Evolutionary conservation across 345 rosid species (phyloP).

Genomic region (Leavenworthia alabamica): DNA sequence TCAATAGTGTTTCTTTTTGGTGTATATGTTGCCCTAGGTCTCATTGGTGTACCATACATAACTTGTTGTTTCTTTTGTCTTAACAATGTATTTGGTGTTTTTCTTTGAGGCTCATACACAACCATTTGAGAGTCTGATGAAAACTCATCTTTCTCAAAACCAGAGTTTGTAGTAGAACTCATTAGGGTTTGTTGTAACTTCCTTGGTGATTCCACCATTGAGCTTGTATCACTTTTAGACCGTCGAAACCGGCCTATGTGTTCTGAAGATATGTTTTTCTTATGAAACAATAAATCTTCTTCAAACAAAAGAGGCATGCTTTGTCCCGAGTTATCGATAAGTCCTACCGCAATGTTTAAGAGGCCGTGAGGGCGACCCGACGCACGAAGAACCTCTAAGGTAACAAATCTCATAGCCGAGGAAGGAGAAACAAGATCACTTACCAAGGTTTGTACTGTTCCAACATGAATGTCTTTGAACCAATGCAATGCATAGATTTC

Average conservation of each 20-base stretch:
- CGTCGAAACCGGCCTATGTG: slow-evolving; percentile 62
- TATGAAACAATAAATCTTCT: slow-evolving; percentile 30
- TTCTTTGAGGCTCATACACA: slow-evolving; percentile 4
- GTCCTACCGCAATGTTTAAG: slow-evolving; percentile 61
- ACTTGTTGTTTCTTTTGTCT: slow-evolving; percentile 12
- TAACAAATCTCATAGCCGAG: slow-evolving; percentile 49
- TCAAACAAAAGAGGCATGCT: slow-evolving; percentile 65
- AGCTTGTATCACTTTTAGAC: slow-evolving; percentile 71
- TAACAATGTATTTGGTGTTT: slow-evolving; percentile 11
- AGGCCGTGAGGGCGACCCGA: slow-evolving; percentile 90
- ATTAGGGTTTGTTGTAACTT: slow-evolving; percentile 17
- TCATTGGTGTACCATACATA: slow-evolving; percentile 31
- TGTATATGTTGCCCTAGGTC: slow-evolving; percentile 21
- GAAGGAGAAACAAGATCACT: slow-evolving; percentile 54
- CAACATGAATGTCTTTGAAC: slow-evolving; percentile 76
- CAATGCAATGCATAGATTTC: slow-evolving; percentile 74
- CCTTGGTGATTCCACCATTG: slow-evolving; percentile 36
- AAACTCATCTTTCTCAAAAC: slow-evolving; percentile 28
- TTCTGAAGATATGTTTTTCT: slow-evolving; percentile 37
- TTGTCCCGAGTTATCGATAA: slow-evolving; percentile 70
- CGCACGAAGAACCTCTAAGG: slow-evolving; percentile 71
- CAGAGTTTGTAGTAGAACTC: slow-evolving; percentile 36
- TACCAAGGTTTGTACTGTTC: slow-evolving; percentile 61
- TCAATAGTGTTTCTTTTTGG: slow-evolving; percentile 27
- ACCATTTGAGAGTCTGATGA: slow-evolving; percentile 24